Evolutionary conservation across 495 filamentous ascomycete species (phyloP), one percentile per base, ranked within the genome.

Genomic region (Entonaema liquescens): DNA sequence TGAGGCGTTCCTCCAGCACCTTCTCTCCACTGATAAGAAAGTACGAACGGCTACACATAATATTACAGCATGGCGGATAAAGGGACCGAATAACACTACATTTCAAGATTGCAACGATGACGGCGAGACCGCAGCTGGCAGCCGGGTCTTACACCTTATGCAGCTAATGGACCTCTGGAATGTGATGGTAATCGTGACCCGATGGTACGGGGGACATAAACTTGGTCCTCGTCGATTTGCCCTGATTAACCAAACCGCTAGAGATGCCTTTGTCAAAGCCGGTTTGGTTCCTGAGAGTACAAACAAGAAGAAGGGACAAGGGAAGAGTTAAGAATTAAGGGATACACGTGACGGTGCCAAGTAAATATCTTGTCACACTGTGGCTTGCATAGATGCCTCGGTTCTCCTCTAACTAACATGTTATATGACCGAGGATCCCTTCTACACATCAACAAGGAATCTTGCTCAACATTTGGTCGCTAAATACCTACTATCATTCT

Each of bases 21-120:
- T 97, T 13, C 83, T 96, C 2, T 81, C 89, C 19, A 90, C 87
- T 0, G 93, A 98, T 79, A 95, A 92, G 80, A 91, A 90, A 68
- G 90, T 91, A 42, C 89, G 92, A 9, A 87, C 86, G 42, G 95
- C 95, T 9, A 95, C 94, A 63, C 95, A 99, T 79, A 98, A 98
- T 78, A 97, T 98, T 68, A 84, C 80, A 23, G 88, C 88, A 11
- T 89, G 87, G 81, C 82, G 88, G 57, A 87, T 89, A 38, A 83
- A 82, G n/a, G 76, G 79, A 0, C 76, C 80, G 0, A 84, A 84
- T 67, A 73, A 74, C 35, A 86, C 89, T 19, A 84, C 84, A 36
- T 91, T 89, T 63, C 93, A 98, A 77, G 95, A 99, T 79, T 97
- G 90, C 75, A 90, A 99, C 72, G 95, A 98, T 76, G 95, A 99